These are phyloP conservation scores for Auxenochlorella protothecoides DNA, from an alignment of 139 green algal species.

Conservation along the genomic window DNA sequence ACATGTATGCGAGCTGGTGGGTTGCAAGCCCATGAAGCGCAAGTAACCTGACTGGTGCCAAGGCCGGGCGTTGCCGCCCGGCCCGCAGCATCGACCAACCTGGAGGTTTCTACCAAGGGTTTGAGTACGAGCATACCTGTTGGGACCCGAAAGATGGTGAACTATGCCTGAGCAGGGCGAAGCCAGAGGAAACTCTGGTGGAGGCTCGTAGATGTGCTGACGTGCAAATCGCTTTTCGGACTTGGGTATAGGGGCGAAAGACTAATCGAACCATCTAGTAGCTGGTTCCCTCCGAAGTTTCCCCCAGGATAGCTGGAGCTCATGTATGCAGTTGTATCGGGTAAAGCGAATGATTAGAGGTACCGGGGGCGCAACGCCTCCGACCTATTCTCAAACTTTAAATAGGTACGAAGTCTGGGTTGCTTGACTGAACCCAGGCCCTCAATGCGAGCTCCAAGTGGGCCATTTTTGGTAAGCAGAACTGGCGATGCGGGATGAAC, in stretches of 20 bases:
- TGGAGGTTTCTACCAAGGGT: conserved; percentile 83
- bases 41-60: conserved; percentile 81
- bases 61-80: too few species aligned
- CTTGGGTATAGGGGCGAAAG: conserved; percentile 96
- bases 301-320: conserved; percentile 84
- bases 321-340: conserved; percentile 65
- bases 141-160: conserved; percentile 93
- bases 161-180: conserved; percentile 90
- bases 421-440: conserved; percentile 75
- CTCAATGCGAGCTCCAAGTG: conserved; percentile 73
- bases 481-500: conserved; percentile 93
- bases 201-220: conserved; percentile 91
- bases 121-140: conserved; percentile 79
- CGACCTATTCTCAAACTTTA: conserved; percentile 94
- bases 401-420: conserved; percentile 76
- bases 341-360: conserved; percentile 93
- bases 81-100: conserved; percentile 77
- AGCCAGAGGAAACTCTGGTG: conserved; percentile 90
- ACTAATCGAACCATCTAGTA: conserved; percentile 98
- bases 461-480: conserved; percentile 95
- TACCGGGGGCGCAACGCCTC: conserved; percentile 65
- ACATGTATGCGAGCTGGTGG: conserved; percentile 84
- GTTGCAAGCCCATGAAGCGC: conserved; percentile 82
- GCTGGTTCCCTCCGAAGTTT: conserved; percentile 93
- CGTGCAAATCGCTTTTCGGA: conserved; percentile 95